Conservation (phyloP, 768 basidiomycete genomes). For the Naganishia vishniacii region DNA sequence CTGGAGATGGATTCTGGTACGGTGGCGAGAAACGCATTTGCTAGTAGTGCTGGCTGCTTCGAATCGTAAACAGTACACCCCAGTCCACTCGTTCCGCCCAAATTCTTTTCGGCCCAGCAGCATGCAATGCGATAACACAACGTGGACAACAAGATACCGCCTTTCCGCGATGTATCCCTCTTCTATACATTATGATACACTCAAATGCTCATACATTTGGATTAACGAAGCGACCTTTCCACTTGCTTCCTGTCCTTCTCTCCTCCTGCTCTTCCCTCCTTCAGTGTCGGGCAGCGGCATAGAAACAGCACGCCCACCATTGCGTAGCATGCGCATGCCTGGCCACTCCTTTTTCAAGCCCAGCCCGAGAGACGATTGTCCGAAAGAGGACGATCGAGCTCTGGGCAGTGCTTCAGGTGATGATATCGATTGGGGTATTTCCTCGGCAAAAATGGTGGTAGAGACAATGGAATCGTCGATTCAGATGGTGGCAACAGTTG, state of each 20-base stretch:
- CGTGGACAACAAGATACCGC: conserved; percentile 16
- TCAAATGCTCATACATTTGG: conserved; percentile 16
- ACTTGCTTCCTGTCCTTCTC: not conserved
- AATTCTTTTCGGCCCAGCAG: too few species aligned
- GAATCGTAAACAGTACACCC: too few species aligned
- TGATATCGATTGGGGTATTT: conserved; percentile 15
- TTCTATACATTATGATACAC: conserved; percentile 19
- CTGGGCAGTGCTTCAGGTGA: conserved; percentile 12
- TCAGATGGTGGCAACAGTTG: conserved; percentile 26
- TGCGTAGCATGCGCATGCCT: conserved; percentile 9
- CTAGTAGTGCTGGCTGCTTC: too few species aligned
- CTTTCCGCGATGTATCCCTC: not conserved
- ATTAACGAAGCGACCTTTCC: conserved; percentile 21
- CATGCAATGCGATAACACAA: conserved; percentile 16
- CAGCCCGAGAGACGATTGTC: conserved; percentile 5
- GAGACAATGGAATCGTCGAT: not conserved
- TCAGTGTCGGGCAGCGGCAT: conserved; percentile 12
- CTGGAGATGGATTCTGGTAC: too few species aligned
- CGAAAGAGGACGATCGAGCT: conserved; percentile 20
- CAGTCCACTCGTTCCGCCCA: too few species aligned
- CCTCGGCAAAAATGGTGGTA: not conserved
- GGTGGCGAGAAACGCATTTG: too few species aligned
- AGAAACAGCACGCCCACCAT: conserved; percentile 12
- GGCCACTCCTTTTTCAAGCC: conserved; percentile 17
- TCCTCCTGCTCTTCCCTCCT: not conserved